Evolutionary conservation across 2,329 filamentous ascomycete genomes (phyloP), one percentile per base, ranked within the genome.

Genomic region (Trichoderma semiorbis): DNA sequence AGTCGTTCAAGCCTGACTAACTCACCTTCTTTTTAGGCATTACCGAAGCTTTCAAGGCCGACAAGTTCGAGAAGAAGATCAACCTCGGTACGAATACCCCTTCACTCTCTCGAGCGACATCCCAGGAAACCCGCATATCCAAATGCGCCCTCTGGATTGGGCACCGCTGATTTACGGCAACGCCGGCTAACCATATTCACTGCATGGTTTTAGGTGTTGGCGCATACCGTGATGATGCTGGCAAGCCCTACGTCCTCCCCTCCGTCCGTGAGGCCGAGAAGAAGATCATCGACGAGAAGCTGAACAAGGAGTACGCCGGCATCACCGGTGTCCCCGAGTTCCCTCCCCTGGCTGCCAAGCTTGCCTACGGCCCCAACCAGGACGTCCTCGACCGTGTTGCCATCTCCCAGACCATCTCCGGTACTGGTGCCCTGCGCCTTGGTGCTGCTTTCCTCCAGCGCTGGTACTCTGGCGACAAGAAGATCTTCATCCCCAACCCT

Each of bases 31-130:
- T 30, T 21, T 64, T 76, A 91, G 92, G 93, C 82, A 94, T 99
- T 85, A 98, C 96, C 75, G 96, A 99, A 86, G 96, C 96, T 74
- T 99, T 96, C 92, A 99, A 98, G 89, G 95, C 95, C 84, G 96
- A 99, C 83, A 89, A 87, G 79, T 95, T 97, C 84, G 86, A 90
- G 75, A 90, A 97, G 87, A 99, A 98, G 91, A 98, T 99, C 88
- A 98, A 98, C 87, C 87, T 99, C 74, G 96, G 93, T 92, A 85
- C 79, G 88, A 43, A 21, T 30, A 10, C 55, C 55, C 24, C 55
- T 57, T 69, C 62, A 34, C 24, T 7, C 53, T 11, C 5, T 21
- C 47, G 47, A 67, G 73, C 68, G 70, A 43, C 72, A 66, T 66
- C 64, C 65, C 69, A 70, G 62, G 8, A 32, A 39, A 34, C 50